Conservation (phyloP, 2,329 filamentous ascomycete species). For the Akanthomyces uredinophilus region DNA sequence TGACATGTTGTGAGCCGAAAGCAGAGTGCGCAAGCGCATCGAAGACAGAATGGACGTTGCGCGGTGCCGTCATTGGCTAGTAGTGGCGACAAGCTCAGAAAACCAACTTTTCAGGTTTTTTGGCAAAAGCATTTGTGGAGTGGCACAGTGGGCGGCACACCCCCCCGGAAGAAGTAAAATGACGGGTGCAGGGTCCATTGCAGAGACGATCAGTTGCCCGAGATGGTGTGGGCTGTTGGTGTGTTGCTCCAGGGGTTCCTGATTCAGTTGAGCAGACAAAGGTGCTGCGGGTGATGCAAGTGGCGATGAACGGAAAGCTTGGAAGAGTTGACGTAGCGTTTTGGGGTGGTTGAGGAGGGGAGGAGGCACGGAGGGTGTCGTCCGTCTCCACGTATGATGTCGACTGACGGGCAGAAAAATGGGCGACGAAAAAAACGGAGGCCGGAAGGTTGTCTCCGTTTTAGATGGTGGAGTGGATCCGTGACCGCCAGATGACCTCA, state of each 20-base stretch:
- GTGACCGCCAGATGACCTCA: slow-evolving; percentile 1
- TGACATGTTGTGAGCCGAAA: background rate
- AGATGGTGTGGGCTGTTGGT: background rate
- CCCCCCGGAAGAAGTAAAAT: background rate
- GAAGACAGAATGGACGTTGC: background rate
- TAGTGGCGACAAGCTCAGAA: background rate
- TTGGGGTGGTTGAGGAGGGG: background rate
- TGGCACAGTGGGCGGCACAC: background rate
- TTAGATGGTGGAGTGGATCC: slow-evolving; percentile 7
- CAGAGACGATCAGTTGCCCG: background rate
- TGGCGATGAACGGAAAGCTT: background rate
- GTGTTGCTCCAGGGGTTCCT: background rate
- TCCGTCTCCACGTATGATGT: background rate
- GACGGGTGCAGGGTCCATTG: background rate
- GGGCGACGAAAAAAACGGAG: background rate
- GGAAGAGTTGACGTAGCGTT: no score
- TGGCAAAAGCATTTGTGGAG: background rate
- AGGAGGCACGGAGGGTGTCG: background rate
- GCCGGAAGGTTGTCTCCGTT: background rate
- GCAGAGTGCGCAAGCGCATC: slow-evolving; percentile 1
- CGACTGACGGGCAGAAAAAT: background rate
- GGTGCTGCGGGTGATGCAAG: slow-evolving; percentile 14
- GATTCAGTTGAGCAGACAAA: background rate
- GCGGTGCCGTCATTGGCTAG: slow-evolving; percentile 3
- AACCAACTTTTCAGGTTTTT: background rate